These are phyloP conservation scores for Ganoderma meredithae DNA, from an alignment of 1,284 basidiomycete species.

Conservation along the genomic window DNA sequence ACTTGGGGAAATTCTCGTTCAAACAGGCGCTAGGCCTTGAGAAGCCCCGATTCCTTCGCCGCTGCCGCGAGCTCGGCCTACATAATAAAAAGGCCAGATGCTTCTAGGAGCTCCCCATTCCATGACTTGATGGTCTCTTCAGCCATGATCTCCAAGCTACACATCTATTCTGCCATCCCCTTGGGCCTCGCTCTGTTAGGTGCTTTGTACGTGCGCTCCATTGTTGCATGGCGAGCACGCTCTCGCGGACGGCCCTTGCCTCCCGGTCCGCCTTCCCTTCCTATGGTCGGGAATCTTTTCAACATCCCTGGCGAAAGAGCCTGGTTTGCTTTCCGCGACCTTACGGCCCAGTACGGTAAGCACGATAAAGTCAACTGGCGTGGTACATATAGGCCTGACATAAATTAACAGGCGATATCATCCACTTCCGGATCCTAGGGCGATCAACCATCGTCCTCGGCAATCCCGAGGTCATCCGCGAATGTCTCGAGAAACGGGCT, in stretches of 20 bases:
- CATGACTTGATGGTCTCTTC: neutral
- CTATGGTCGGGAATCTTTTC: slow-evolving; percentile 22
- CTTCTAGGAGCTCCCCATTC: neutral
- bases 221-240: neutral
- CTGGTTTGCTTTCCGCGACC: slow-evolving; percentile 17
- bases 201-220: neutral
- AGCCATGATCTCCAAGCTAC: neutral
- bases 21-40: neutral
- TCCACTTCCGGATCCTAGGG: slow-evolving; percentile 13
- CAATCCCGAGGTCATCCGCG: neutral
- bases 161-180: neutral
- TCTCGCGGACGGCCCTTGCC: slow-evolving; percentile 14
- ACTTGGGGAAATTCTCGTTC: neutral
- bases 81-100: neutral
- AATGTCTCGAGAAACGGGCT: slow-evolving; percentile 22
- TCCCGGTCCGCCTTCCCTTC: slow-evolving; percentile 22
- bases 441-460: slow-evolving; percentile 16
- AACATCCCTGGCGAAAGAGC: slow-evolving; percentile 15
- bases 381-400: neutral
- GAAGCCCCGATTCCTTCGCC: neutral
- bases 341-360: slow-evolving; percentile 15
- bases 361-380: too few species aligned
- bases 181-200: neutral
- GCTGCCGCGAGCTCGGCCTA: neutral
- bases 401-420: slow-evolving; percentile 9